Evolutionary conservation across 331 rosid genomes (phyloP).

Genomic region (Erythrophleum ivorense): DNA sequence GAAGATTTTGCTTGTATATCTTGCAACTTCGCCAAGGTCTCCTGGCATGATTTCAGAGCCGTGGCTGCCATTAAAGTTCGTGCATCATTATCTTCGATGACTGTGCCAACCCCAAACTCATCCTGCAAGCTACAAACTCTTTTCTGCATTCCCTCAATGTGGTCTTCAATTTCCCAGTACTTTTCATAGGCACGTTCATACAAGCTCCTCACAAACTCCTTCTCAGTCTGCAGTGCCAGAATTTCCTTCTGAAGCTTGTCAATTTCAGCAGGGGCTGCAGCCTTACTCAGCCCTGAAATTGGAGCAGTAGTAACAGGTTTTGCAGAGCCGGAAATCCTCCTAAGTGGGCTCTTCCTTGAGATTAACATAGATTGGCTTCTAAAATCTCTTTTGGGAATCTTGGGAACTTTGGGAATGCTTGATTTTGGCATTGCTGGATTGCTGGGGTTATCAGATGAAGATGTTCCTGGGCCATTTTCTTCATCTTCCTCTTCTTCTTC

Average conservation of each 20-base stretch:
- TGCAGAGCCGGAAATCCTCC: constrained; percentile 40
- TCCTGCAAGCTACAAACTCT: constrained; percentile 70
- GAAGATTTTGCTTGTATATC: constrained; percentile 56
- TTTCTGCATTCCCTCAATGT: constrained; percentile 69
- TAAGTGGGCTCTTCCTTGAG: constrained; percentile 52
- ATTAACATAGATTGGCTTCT: constrained; percentile 60
- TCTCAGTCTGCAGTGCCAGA: constrained; percentile 76
- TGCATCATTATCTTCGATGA: constrained; percentile 80
- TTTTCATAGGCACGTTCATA: constrained; percentile 70
- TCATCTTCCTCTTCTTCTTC: constrained; percentile 66
- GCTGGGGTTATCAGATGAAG: constrained; percentile 36
- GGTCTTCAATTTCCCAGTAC: constrained; percentile 73
- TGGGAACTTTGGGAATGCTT: constrained; percentile 68
- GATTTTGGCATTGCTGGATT: constrained; percentile 34
- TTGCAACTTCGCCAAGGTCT: constrained; percentile 62
- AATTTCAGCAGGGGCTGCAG: constrained; percentile 64
- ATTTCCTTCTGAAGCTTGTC: constrained; percentile 82
- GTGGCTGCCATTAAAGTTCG: constrained; percentile 80
- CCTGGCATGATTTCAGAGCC: constrained; percentile 79
- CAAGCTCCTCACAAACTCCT: constrained; percentile 85
- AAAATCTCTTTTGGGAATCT: constrained; percentile 49
- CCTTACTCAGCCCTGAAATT: constrained; percentile 67
- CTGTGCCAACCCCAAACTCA: constrained; percentile 58
- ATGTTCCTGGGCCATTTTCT: constrained; percentile 37
- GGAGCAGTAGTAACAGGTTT: constrained; percentile 36